Conservation (phyloP, 2,329 filamentous ascomycete genomes). For the Botryotinia globosa region DNA sequence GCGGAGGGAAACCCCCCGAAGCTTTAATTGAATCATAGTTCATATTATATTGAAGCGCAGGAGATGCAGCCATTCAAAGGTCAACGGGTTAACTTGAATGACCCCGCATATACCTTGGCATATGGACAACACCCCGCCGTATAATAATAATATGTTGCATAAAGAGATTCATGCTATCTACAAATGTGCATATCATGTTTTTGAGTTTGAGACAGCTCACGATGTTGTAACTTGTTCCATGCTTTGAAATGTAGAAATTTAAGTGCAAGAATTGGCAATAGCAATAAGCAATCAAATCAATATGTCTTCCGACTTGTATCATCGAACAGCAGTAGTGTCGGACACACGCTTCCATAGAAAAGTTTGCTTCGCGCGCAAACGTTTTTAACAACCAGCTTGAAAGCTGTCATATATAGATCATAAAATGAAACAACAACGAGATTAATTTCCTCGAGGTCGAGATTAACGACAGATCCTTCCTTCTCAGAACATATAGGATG, state of each 20-base stretch:
- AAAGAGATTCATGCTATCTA: background rate
- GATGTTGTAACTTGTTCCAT: background rate
- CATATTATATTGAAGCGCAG: background rate
- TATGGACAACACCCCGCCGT: background rate
- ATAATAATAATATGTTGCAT: background rate
- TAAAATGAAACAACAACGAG: conserved; percentile 43
- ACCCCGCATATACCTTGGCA: conserved; percentile 17
- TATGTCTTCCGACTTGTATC: background rate
- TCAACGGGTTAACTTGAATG: background rate
- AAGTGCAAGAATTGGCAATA: background rate
- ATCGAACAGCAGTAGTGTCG: background rate
- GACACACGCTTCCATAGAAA: background rate
- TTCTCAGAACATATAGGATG: conserved; percentile 38
- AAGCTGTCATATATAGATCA: conserved; percentile 37
- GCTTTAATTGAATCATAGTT: background rate
- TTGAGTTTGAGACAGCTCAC: background rate
- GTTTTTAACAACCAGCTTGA: background rate
- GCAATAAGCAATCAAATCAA: background rate
- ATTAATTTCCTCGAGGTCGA: conserved; percentile 40
- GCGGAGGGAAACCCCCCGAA: conserved; percentile 16
- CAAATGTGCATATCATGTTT: background rate
- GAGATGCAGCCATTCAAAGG: conserved; percentile 6
- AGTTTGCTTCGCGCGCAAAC: background rate
- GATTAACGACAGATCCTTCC: conserved; percentile 43
- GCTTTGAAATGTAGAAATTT: background rate